Base-by-base conservation (phyloP, 1,284 basidiomycete species). In the Ustilago lituana region DNA sequence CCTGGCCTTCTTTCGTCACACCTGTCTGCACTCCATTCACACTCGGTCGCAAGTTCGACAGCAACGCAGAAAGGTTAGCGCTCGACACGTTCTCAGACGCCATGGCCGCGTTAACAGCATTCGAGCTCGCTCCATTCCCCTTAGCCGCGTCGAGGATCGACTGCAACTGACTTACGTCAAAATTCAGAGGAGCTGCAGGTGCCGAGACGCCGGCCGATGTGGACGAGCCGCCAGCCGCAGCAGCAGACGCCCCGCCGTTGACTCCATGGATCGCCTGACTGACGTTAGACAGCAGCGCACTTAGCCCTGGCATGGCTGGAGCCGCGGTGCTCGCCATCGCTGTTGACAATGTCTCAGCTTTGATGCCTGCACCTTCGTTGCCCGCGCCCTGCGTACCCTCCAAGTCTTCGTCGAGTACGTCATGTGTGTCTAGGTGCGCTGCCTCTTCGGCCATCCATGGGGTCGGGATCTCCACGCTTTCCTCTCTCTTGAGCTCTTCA, bases 71-170 rank as follows among this genome's bases (percentile, higher is more conserved):
- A 2, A 71, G 49, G 38, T 56, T 39, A 19, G 15, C 36, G 15
- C 44, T 48, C 15, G 50, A 35, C 3, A 39, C 45, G 24, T 50
- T 51, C 14, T 33, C 24, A 10, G 51, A 43, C 11, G 56, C 43
- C 26, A 49, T 39, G 10, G 57, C 49, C 4, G 48, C 40, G 9
- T 49, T 54, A 9, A 59, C 50, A n/a, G 54, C 50, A 7, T 47
- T 53, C 3, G 45, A 24, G 20, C 6, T 19, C 15, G 54, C 31
- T 2, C 36, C 46, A 10, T 17, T 41, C 19, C 58, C 52, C 3
- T 65, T 57, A 26, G 60, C 53, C 19, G 44, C 36, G 4, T 45
- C 31, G 29, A 71, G 37, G 24, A 71, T 57, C 22, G 62, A 54
- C n/a, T 53, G 45, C 5, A 70, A 27, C 12, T 57, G 39, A 27